Evolutionary conservation across 2,329 filamentous ascomycete genomes (phyloP).

Genomic region (Tolypocladium amazonense): DNA sequence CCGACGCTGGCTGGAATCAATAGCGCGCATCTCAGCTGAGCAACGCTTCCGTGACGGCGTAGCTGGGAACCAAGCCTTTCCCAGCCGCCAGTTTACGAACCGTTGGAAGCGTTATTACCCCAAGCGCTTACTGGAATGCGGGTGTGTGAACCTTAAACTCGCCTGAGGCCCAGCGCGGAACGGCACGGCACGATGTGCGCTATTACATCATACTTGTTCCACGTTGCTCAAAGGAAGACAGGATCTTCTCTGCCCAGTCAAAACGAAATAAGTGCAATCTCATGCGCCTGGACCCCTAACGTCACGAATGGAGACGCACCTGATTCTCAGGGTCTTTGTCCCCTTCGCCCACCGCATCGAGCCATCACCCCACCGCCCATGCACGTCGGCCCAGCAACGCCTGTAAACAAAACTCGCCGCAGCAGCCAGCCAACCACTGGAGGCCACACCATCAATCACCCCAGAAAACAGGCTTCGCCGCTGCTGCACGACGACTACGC

Average conservation of each 20-base stretch:
- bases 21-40: not conserved
- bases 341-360: not conserved
- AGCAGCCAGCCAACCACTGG: not conserved
- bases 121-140: not conserved
- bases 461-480: not conserved
- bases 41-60: not conserved
- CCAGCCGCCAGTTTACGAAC: too few species aligned
- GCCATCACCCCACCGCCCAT: not conserved
- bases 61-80: not conserved
- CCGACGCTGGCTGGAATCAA: not conserved
- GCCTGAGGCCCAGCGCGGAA: not conserved
- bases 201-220: not conserved
- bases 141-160: not conserved
- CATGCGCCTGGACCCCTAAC: not conserved
- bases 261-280: not conserved
- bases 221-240: too few species aligned
- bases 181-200: not conserved
- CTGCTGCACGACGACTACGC: not conserved
- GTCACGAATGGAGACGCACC: not conserved
- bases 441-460: not conserved
- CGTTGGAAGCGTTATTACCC: not conserved
- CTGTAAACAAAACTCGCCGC: conserved; percentile 19
- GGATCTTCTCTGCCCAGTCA: not conserved
- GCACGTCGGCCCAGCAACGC: conserved; percentile 20
- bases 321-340: not conserved